A percentile compares a stretch with the other conserved stretches of the same genome.
These are phyloP conservation scores for Bjerkandera adusta DNA, from an alignment of 1,284 basidiomycete genomes.

Conservation along the genomic window DNA sequence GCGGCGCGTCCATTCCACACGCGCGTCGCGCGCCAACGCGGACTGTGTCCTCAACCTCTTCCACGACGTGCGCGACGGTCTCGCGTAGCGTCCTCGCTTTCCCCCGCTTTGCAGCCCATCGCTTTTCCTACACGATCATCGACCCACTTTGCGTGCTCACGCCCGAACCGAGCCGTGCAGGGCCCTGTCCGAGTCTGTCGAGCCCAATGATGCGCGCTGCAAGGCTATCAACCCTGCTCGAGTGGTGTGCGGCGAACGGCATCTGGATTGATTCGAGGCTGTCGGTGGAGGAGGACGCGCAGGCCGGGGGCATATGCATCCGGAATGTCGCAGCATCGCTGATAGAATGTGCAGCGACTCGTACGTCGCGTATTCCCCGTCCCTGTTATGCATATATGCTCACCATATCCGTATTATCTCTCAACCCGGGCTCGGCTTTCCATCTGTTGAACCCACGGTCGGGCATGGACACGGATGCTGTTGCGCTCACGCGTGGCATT, in stretches of 20 bases:
- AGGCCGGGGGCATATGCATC: constrained; percentile 14
- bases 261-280: constrained; percentile 20
- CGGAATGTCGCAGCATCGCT: constrained; percentile 7
- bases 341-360: constrained; percentile 13
- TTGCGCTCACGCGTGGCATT: background rate
- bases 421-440: background rate
- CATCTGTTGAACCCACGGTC: no score
- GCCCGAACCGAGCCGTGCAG: no score
- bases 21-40: no score
- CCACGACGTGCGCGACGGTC: no score
- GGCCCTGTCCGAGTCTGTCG: no score
- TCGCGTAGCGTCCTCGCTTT: no score
- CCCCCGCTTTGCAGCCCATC: no score
- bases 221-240: constrained; percentile 12
- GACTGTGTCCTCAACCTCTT: no score
- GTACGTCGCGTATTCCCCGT: constrained; percentile 12
- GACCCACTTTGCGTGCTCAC: no score
- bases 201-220: no score
- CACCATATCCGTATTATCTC: background rate
- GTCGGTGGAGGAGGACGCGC: constrained; percentile 10
- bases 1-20: no score
- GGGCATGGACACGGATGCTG: constrained; percentile 1
- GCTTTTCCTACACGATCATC: no score
- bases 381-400: constrained; percentile 1
- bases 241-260: constrained; percentile 17